phyloP scores from a whole-genome alignment of 2,329 filamentous ascomycete genomes.

The Gnomoniopsis smithogilvyi region DNA sequence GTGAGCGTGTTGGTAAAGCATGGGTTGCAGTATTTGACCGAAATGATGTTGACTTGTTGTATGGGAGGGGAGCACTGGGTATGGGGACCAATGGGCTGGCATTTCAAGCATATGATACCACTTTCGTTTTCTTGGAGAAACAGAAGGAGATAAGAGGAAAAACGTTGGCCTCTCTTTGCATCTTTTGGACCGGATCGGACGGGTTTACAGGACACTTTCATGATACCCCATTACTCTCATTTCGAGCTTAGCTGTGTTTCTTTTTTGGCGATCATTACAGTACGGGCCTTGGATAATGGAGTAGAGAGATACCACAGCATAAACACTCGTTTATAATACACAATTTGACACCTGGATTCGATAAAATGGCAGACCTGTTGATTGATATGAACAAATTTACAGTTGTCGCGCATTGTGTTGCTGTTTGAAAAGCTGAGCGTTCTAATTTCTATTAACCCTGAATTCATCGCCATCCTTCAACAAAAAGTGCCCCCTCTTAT shows the following conservation, averaged over 20 bases:
- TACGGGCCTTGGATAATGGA: not conserved
- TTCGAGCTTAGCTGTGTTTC: not conserved
- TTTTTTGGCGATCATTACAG: not conserved
- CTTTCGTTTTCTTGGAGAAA: conserved; percentile 11
- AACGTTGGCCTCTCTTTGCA: not conserved
- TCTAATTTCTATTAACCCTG: too few relatives aligned
- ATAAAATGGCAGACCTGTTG: not conserved
- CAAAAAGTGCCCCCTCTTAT: too few relatives aligned
- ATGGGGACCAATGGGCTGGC: conserved; percentile 10
- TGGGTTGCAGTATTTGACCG: not conserved
- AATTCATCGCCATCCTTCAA: too few relatives aligned
- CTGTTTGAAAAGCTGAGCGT: too few relatives aligned
- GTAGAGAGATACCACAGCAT: not conserved
- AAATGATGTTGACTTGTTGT: not conserved
- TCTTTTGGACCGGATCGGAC: not conserved
- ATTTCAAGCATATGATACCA: conserved; percentile 13
- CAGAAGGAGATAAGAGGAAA: not conserved
- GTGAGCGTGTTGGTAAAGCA: not conserved
- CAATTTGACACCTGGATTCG: not conserved
- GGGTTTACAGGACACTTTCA: not conserved
- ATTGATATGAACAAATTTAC: not conserved
- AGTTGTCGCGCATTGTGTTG: too few relatives aligned
- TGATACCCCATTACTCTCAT: not conserved
- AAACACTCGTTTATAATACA: not conserved
- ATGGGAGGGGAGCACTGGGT: not conserved